phyloP scores from a whole-genome alignment of 495 filamentous ascomycete genomes.

The Hypoxylon trugodes region DNA sequence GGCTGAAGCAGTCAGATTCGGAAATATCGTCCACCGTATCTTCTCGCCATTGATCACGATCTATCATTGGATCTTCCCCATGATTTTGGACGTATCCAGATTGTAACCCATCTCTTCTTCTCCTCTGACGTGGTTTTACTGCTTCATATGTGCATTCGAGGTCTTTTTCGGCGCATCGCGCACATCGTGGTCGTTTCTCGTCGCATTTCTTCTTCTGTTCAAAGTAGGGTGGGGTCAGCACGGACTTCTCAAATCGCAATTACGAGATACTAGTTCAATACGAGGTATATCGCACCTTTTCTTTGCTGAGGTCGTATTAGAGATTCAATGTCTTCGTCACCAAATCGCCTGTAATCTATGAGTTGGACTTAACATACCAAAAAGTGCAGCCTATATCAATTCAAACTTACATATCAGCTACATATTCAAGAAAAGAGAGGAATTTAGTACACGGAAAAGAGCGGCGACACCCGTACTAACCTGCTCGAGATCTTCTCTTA shows the following conservation, averaged over 20 bases:
- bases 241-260: background rate
- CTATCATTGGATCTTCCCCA: background rate
- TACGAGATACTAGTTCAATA: background rate
- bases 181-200: slow-evolving; percentile 65
- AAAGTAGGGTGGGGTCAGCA: slow-evolving; percentile 23
- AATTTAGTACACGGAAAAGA: slow-evolving; percentile 18
- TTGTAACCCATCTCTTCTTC: slow-evolving; percentile 49
- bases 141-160: slow-evolving; percentile 64
- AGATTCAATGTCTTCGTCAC: slow-evolving; percentile 19
- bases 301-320: slow-evolving; percentile 51
- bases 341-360: background rate
- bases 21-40: slow-evolving; percentile 15
- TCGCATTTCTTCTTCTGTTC: slow-evolving; percentile 72
- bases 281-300: slow-evolving; percentile 50
- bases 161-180: slow-evolving; percentile 63
- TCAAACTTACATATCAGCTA: slow-evolving; percentile 29
- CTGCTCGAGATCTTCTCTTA: slow-evolving; percentile 68
- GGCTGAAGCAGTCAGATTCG: slow-evolving; percentile 41
- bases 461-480: slow-evolving; percentile 51
- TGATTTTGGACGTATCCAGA: slow-evolving; percentile 10
- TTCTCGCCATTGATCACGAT: slow-evolving; percentile 29
- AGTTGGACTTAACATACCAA: slow-evolving; percentile 56
- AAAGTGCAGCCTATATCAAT: slow-evolving; percentile 60
- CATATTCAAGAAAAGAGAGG: background rate
- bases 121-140: slow-evolving; percentile 65